Conservation (phyloP, 257 asterid genomes). For the Solanum clarkiae region DNA sequence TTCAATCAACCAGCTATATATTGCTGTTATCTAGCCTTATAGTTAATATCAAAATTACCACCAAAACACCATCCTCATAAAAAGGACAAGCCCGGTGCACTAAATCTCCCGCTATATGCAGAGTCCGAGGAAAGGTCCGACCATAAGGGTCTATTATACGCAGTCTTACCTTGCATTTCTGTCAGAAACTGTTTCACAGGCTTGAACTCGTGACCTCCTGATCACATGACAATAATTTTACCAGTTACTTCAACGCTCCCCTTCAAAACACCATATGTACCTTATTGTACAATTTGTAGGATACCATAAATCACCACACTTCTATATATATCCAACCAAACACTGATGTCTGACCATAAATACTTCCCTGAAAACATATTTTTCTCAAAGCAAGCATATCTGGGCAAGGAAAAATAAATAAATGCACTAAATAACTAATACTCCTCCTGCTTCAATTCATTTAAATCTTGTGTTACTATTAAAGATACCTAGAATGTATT, state of each 20-base stretch:
- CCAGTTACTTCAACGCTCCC: no score
- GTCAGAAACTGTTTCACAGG: accelerated
- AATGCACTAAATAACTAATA: neutral
- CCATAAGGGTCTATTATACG: no score
- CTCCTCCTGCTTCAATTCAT: neutral
- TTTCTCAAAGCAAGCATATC: neutral
- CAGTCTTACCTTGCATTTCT: no score
- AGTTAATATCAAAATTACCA: neutral
- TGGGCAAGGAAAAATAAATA: neutral
- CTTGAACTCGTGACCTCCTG: no score
- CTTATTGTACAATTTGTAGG: neutral
- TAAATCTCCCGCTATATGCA: no score
- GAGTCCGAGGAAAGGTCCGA: no score
- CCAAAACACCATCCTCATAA: neutral
- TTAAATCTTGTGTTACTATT: no score
- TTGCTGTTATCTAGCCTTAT: neutral
- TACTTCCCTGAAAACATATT: neutral
- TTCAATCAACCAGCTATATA: neutral
- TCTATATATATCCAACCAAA: neutral
- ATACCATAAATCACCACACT: neutral
- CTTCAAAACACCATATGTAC: neutral
- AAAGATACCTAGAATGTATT: no score
- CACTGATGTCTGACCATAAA: neutral
- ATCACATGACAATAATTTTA: no score
- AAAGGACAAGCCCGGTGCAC: no score